Evolutionary conservation across 495 filamentous ascomycete species (phyloP).

Genomic region (Lasiosphaeria ovina): DNA sequence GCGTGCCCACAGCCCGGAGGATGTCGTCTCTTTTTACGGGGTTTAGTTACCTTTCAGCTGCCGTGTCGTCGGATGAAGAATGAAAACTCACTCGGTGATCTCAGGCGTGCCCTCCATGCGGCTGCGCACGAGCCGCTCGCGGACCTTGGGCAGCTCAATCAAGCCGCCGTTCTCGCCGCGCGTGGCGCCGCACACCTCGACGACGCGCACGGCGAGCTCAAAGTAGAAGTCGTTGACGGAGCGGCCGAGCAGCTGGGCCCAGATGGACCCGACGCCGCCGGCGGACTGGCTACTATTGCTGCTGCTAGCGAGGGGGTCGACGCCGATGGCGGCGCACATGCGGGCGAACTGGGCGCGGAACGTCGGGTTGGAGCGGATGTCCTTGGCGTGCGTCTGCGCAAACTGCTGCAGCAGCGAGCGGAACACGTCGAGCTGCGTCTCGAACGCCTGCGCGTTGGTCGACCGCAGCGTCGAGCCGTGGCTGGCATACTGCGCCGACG

Average conservation of each 20-base stretch:
- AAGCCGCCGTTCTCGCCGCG: slow-evolving; percentile 89
- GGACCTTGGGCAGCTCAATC: slow-evolving; percentile 79
- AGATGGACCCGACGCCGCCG: slow-evolving; percentile 64
- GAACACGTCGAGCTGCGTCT: slow-evolving; percentile 93
- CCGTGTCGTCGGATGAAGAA: too few relatives aligned
- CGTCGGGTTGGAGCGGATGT: slow-evolving; percentile 89
- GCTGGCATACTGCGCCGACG: slow-evolving; percentile 78
- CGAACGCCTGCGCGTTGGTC: slow-evolving; percentile 75
- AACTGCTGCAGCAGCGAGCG: slow-evolving; percentile 91
- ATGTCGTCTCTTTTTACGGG: slow-evolving; percentile 72
- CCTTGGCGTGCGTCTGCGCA: slow-evolving; percentile 87
- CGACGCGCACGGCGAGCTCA: slow-evolving; percentile 87
- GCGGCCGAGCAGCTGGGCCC: slow-evolving; percentile 87
- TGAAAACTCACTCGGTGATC: slow-evolving; percentile 61
- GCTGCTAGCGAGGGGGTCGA: slow-evolving; percentile 84
- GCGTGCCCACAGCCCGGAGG: slow-evolving; percentile 79
- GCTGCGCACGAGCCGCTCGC: slow-evolving; percentile 67
- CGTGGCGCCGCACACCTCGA: slow-evolving; percentile 87
- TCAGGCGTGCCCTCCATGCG: slow-evolving; percentile 72
- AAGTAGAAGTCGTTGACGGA: slow-evolving; percentile 99
- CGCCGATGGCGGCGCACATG: slow-evolving; percentile 96
- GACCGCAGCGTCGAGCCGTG: slow-evolving; percentile 84
- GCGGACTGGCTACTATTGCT: slow-evolving; percentile 43
- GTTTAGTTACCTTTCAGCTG: too few relatives aligned
- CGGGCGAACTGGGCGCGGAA: slow-evolving; percentile 97